phyloP scores from a whole-genome alignment of 2,329 filamentous ascomycete species.

The Ascochyta clinopodiicola region DNA sequence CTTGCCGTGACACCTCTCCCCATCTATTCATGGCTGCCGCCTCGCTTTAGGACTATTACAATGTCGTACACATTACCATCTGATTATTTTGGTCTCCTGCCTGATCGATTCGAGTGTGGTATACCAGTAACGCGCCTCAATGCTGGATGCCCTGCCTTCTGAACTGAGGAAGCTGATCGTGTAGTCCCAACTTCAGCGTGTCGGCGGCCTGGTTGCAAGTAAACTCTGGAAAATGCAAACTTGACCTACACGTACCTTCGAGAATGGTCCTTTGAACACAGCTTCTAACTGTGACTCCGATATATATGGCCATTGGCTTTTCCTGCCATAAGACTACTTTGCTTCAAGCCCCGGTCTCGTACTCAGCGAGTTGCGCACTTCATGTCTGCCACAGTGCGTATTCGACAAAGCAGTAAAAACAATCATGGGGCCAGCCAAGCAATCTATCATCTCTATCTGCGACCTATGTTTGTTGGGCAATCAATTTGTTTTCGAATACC shows the following conservation, averaged over 20 bases:
- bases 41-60: neutral
- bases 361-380: neutral
- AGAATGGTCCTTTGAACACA: slow-evolving; percentile 24
- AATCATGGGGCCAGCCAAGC: neutral
- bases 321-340: slow-evolving; percentile 21
- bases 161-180: slow-evolving; percentile 26
- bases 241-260: slow-evolving; percentile 22
- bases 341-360: neutral
- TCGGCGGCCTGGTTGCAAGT: slow-evolving; percentile 16
- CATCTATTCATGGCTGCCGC: neutral
- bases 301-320: slow-evolving; percentile 18
- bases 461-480: too few species aligned
- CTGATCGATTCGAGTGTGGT: too few species aligned
- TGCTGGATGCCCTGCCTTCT: slow-evolving; percentile 22
- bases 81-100: too few species aligned
- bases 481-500: too few species aligned
- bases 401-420: neutral
- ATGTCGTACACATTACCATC: too few species aligned
- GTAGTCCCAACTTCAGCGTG: slow-evolving; percentile 10
- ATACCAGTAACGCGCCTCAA: neutral
- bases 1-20: neutral
- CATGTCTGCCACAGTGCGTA: neutral
- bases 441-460: too few species aligned
- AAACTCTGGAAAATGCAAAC: slow-evolving; percentile 26
- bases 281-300: slow-evolving; percentile 23